Conservation (phyloP, 2,329 filamentous ascomycete species). For the Xylariaceae sp. region DNA sequence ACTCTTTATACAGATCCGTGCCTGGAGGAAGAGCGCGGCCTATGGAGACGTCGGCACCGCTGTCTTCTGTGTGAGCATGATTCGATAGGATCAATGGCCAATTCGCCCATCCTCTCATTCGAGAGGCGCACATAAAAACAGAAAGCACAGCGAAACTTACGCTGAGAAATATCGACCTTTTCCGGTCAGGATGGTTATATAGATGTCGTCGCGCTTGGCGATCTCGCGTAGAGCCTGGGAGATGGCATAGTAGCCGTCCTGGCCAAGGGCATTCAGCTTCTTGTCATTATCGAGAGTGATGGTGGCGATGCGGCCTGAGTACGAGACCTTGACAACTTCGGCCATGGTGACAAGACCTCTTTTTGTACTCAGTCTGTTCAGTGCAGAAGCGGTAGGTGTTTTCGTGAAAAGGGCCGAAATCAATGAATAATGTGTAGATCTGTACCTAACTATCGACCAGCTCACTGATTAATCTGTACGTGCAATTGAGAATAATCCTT, state of each 20-base stretch:
- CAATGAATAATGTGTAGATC: too few species aligned
- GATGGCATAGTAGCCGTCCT: conserved; percentile 72
- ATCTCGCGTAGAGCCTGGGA: conserved; percentile 71
- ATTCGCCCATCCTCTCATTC: not conserved
- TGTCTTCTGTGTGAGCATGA: not conserved
- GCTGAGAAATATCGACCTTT: conserved; percentile 86
- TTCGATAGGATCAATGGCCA: not conserved
- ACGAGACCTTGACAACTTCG: conserved; percentile 52
- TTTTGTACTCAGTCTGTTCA: too few species aligned
- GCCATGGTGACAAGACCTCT: conserved; percentile 27
- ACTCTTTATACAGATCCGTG: conserved; percentile 44
- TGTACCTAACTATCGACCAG: too few species aligned
- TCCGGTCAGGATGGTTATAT: conserved; percentile 78
- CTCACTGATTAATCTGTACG: too few species aligned
- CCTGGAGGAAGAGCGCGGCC: conserved; percentile 1
- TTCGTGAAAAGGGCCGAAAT: too few species aligned
- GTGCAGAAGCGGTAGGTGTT: too few species aligned
- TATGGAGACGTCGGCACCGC: conserved; percentile 20
- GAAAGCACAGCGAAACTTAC: conserved; percentile 45
- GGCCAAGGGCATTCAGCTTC: conserved; percentile 81
- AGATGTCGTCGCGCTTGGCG: conserved; percentile 73
- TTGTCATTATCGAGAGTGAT: conserved; percentile 80
- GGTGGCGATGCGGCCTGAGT: conserved; percentile 68
- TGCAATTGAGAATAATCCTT: not conserved
- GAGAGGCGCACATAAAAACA: not conserved